Base-by-base conservation (phyloP, 2,329 filamentous ascomycete genomes). In the Trichoderma pleuroti region DNA sequence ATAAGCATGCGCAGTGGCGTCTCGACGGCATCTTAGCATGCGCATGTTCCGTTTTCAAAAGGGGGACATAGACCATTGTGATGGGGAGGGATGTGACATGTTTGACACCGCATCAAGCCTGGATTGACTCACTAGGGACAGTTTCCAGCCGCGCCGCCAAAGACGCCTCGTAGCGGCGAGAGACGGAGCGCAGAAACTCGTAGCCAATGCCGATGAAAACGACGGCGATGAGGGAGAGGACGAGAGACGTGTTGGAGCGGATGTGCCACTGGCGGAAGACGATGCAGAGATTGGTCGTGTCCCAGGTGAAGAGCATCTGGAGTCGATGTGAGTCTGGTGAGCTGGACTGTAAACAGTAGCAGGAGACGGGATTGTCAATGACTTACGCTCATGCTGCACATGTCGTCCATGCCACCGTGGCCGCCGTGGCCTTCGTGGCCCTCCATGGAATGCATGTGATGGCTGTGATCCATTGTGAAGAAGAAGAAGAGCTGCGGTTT, bases 261-360 rank as follows among this genome's bases (percentile, higher is more conserved):
- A 99, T 84, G 82, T 93, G 94, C 96, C 96, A 99, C 82, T 91
- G 89, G 76, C 87, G 87, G 86, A 98, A 99, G 81, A 99, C 89
- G 81, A 99, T 97, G 87, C 96, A 99, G 74, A 99, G 93, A 83
- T 98, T 92, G 70, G 86, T 88, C 3, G 94, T 95, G 80, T 94
- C 90, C 95, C 95, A 99, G 72, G 94, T 98, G 85, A 99, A 99
- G 75, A 98, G 90, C 95, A 98, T 98, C 94, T 97, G 75, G 24
- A 28, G n/a, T 46, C 36, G 6, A 26, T 4, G 14, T 28, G 11
- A 68, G 54, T 26, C 26, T 39, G 30, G n/a, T 32, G 54, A 46
- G 34, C 32, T 39, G n/a, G 21, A 46, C 2, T 18, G 5, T 8
- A 6, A 7, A 24, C 1, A 18, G 36, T 28, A 28, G n/a, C 21